Conservation (phyloP, 371 early-diverging fungal species). For the Lichtheimia hyalospora region DNA sequence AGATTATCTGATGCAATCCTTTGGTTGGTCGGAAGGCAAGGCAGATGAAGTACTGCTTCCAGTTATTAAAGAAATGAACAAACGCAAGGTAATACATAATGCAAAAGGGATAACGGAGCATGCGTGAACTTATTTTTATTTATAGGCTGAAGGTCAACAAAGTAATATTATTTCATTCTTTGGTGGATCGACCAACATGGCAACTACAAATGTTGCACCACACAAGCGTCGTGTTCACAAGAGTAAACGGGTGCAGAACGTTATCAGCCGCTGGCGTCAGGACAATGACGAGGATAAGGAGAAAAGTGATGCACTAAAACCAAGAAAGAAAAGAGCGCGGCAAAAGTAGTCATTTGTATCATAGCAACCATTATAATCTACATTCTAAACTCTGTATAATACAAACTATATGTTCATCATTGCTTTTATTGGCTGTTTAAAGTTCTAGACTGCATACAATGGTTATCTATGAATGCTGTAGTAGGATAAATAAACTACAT, state of each 20-base stretch:
- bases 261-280: conserved; percentile 27
- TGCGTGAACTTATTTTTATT: not conserved
- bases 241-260: conserved; percentile 43
- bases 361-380: no score
- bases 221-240: conserved; percentile 25
- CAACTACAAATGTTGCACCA: conserved; percentile 16
- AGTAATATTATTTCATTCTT: conserved; percentile 47
- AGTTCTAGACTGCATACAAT: no score
- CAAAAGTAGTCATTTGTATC: no score
- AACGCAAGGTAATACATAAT: conserved; percentile 21
- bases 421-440: no score
- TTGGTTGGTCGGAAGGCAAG: conserved; percentile 52
- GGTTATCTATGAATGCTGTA: no score
- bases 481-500: no score
- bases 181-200: conserved; percentile 18
- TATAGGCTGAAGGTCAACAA: conserved; percentile 35
- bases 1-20: conserved; percentile 43
- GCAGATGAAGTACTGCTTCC: conserved; percentile 73
- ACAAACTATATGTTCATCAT: no score
- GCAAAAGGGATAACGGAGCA: no score
- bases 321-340: no score
- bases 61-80: conserved; percentile 73
- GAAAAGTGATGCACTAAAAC: no score
- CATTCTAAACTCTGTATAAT: no score
- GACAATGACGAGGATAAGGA: not conserved